phyloP scores from a whole-genome alignment of 2,329 filamentous ascomycete genomes.

The Thermothelomyces thermophilus region DNA sequence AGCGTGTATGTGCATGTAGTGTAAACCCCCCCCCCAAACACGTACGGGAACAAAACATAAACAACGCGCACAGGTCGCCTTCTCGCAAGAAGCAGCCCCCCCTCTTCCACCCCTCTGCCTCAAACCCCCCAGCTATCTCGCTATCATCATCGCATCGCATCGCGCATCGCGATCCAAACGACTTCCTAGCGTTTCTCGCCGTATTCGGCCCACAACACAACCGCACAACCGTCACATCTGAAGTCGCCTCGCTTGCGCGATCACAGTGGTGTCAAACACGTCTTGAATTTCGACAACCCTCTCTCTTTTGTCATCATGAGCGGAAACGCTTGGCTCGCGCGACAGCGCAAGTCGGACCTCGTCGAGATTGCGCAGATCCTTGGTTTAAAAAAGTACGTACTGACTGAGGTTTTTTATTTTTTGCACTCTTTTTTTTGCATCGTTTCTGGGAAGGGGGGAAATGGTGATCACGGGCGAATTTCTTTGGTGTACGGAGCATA shows the following conservation, averaged over 20 bases:
- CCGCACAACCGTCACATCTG: neutral
- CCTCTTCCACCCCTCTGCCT: slow-evolving; percentile 12
- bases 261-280: slow-evolving; percentile 24
- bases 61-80: slow-evolving; percentile 27
- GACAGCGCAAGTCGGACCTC: slow-evolving; percentile 77
- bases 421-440: neutral
- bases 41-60: slow-evolving; percentile 29
- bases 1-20: too few relatives aligned
- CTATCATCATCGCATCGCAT: slow-evolving; percentile 1
- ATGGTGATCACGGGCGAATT: too few relatives aligned
- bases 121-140: slow-evolving; percentile 1
- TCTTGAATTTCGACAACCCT: neutral
- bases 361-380: slow-evolving; percentile 64
- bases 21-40: too few relatives aligned
- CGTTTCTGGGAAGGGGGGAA: too few relatives aligned
- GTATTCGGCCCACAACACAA: neutral
- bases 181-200: neutral
- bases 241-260: slow-evolving; percentile 32
- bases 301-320: slow-evolving; percentile 18
- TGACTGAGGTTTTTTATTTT: neutral
- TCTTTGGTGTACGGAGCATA: too few relatives aligned
- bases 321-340: slow-evolving; percentile 64
- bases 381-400: slow-evolving; percentile 64
- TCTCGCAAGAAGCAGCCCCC: slow-evolving; percentile 8
- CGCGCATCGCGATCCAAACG: too few relatives aligned